Percentiles rank a stretch among this genome's conserved stretches.
Evolutionary conservation across 495 filamentous ascomycete species (phyloP).

Genomic region (Trichoderma orchidacearum): DNA sequence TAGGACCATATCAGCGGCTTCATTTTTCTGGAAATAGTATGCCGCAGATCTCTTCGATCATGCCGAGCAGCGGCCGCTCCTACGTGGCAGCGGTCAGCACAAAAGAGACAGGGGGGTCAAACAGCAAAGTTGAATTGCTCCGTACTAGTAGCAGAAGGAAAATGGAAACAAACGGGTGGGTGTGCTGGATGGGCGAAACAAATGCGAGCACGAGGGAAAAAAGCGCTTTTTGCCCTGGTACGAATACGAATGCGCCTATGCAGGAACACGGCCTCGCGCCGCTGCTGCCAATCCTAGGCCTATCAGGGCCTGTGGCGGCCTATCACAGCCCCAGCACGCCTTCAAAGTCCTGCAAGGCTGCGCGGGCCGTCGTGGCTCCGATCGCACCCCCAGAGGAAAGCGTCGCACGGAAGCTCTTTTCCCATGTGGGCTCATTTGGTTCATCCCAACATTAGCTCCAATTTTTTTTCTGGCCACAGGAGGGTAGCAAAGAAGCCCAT

Average conservation of each 20-base stretch:
- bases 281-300: neutral
- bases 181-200: no score
- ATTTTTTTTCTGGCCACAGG: neutral
- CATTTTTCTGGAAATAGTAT: no score
- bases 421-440: conserved; percentile 18
- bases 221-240: neutral
- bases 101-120: neutral
- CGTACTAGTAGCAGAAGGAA: neutral
- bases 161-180: neutral
- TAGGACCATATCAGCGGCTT: no score
- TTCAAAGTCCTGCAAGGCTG: neutral
- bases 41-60: conserved; percentile 1
- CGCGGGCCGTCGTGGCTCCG: neutral
- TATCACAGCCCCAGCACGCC: neutral
- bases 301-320: neutral
- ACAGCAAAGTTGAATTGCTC: neutral
- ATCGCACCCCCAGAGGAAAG: conserved; percentile 2
- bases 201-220: neutral
- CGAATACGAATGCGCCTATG: conserved; percentile 10
- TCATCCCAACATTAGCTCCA: conserved; percentile 12
- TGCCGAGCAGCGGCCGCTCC: neutral
- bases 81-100: neutral
- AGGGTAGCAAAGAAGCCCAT: no score
- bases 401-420: conserved; percentile 12
- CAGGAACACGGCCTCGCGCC: neutral